Conservation (phyloP, 805 yeast genomes). For the Candida namnaoensis region DNA sequence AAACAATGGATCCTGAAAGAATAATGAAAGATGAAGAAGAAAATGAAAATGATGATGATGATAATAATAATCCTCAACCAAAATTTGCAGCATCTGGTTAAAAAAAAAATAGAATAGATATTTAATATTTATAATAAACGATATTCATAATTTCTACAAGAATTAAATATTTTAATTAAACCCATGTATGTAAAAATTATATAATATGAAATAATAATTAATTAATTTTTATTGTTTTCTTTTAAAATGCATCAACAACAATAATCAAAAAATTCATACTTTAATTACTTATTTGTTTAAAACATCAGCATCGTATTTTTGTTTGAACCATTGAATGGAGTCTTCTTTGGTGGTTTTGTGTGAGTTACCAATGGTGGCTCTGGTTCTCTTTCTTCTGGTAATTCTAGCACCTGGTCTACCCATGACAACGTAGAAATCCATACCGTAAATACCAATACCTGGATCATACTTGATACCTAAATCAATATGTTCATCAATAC, state of each 20-base stretch:
- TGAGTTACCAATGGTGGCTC: conserved; percentile 79
- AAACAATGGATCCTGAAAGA: background rate
- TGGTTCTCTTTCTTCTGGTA: conserved; percentile 96
- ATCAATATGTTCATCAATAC: conserved; percentile 99
- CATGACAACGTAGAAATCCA: conserved; percentile 99
- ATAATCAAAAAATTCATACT: no score
- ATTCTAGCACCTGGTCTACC: conserved; percentile 99
- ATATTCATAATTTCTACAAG: no score
- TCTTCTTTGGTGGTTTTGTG: conserved; percentile 93
- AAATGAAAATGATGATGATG: background rate
- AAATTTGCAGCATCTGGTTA: background rate
- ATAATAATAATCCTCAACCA: background rate
- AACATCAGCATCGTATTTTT: conserved; percentile 98
- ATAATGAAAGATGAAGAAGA: no score
- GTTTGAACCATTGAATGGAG: conserved; percentile 98
- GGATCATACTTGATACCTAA: conserved; percentile 99
- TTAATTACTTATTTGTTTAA: conserved; percentile 53
- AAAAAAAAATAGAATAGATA: no score
- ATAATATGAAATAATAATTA: no score
- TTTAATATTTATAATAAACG: no score
- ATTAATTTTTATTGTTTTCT: no score
- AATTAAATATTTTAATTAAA: no score
- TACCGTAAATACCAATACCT: conserved; percentile 99
- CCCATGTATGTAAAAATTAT: background rate
- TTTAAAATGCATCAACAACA: no score